Conservation (phyloP, 208 protist species). For the Trypanosoma rangeli region DNA sequence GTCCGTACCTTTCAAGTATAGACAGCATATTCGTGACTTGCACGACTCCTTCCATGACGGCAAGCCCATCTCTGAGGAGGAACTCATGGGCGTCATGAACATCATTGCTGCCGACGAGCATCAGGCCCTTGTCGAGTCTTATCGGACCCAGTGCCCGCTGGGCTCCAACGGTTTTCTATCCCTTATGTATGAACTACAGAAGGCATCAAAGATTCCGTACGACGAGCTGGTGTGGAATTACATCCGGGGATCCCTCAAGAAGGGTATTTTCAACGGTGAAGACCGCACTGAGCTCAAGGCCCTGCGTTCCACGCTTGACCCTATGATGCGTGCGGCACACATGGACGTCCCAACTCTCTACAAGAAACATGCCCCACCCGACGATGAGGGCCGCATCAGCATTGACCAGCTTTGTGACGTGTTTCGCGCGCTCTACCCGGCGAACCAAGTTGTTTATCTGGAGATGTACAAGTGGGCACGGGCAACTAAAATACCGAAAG, state of each 20-base stretch:
- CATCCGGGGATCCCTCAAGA: slow-evolving; percentile 17
- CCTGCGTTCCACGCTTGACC: slow-evolving; percentile 20
- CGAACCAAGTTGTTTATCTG: slow-evolving; percentile 15
- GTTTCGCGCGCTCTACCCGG: slow-evolving; percentile 20
- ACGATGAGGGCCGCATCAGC: slow-evolving; percentile 17
- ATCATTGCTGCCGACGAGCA: slow-evolving; percentile 15
- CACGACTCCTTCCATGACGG: slow-evolving; percentile 23
- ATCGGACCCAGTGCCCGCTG: slow-evolving; percentile 16
- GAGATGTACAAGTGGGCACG: slow-evolving; percentile 28
- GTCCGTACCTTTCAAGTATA: slow-evolving; percentile 29
- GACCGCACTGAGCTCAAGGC: slow-evolving; percentile 15
- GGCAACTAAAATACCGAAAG: slow-evolving; percentile 16
- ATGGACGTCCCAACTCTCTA: slow-evolving; percentile 22
- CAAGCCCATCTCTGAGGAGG: slow-evolving; percentile 19
- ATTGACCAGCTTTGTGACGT: slow-evolving; percentile 21
- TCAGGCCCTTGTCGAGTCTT: neutral
- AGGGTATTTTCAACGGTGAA: slow-evolving; percentile 20
- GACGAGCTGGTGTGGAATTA: slow-evolving; percentile 28
- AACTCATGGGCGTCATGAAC: slow-evolving; percentile 15
- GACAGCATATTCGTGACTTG: slow-evolving; percentile 25
- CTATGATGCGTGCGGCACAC: slow-evolving; percentile 21
- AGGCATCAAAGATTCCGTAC: slow-evolving; percentile 14
- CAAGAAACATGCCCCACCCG: slow-evolving; percentile 19
- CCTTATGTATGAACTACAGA: slow-evolving; percentile 28
- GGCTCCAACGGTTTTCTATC: slow-evolving; percentile 20